Percentiles rank a stretch among this genome's conserved stretches.
Conservation (phyloP, 495 filamentous ascomycete genomes). For the Diplogelasinospora grovesii region DNA sequence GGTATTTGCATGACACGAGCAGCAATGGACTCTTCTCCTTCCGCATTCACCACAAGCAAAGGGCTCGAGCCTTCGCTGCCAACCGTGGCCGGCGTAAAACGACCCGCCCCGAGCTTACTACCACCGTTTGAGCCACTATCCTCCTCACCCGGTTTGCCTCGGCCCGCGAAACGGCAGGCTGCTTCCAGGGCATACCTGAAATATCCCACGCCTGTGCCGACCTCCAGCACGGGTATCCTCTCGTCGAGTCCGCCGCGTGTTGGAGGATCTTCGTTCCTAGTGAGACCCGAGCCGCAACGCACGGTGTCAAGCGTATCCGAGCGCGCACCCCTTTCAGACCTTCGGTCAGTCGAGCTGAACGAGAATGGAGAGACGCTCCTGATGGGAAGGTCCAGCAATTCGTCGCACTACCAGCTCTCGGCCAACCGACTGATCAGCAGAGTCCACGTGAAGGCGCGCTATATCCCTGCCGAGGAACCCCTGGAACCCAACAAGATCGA, state of each 20-base stretch:
- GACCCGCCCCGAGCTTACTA: slow-evolving; percentile 71
- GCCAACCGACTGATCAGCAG: slow-evolving; percentile 87
- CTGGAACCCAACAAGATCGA: slow-evolving; percentile 66
- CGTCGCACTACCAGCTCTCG: slow-evolving; percentile 85
- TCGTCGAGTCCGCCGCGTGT: slow-evolving; percentile 75
- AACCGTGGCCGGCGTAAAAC: slow-evolving; percentile 60
- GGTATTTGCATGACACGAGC: slow-evolving; percentile 16
- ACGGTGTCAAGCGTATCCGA: slow-evolving; percentile 68
- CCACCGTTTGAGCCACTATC: slow-evolving; percentile 91
- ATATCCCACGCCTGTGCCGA: slow-evolving; percentile 88
- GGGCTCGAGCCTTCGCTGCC: slow-evolving; percentile 33
- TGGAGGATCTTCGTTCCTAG: slow-evolving; percentile 45
- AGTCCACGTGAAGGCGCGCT: slow-evolving; percentile 83
- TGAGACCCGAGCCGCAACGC: slow-evolving; percentile 49
- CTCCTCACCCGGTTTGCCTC: slow-evolving; percentile 77
- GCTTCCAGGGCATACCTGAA: slow-evolving; percentile 45
- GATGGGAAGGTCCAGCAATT: slow-evolving; percentile 89
- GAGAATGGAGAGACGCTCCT: slow-evolving; percentile 72
- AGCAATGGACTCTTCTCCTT: slow-evolving; percentile 28
- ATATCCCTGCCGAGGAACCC: slow-evolving; percentile 57
- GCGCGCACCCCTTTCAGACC: slow-evolving; percentile 72
- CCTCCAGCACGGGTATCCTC: slow-evolving; percentile 85
- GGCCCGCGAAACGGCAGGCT: slow-evolving; percentile 63
- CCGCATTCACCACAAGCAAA: slow-evolving; percentile 7
- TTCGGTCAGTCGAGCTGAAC: slow-evolving; percentile 75